Conservation (phyloP, 345 rosid genomes). For the Noccaea bulbosa region DNA sequence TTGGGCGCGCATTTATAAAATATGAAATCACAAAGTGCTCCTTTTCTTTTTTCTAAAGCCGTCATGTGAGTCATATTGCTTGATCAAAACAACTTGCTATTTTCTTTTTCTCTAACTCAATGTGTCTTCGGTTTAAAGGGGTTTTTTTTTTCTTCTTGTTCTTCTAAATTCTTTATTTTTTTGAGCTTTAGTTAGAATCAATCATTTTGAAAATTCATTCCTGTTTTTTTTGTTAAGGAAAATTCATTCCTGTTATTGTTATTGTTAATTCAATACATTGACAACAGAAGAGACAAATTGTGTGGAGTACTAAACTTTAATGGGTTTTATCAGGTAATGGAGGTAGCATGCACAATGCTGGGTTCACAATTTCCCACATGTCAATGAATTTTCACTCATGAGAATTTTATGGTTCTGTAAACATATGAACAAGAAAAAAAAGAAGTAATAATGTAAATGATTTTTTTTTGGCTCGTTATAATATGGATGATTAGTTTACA, state of each 20-base stretch:
- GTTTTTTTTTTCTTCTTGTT: neutral
- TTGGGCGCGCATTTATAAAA: conserved; percentile 42
- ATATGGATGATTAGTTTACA: too few species aligned
- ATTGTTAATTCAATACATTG: neutral
- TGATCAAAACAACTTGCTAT: neutral
- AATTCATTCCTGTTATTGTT: neutral
- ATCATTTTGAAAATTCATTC: neutral
- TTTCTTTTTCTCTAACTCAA: neutral
- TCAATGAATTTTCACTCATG: conserved; percentile 25
- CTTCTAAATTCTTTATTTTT: neutral
- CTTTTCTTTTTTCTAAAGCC: conserved; percentile 8
- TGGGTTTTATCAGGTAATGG: conserved; percentile 38
- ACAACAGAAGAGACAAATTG: neutral
- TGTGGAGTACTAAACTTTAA: neutral
- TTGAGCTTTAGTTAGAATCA: conserved; percentile 1
- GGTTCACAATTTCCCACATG: conserved; percentile 36
- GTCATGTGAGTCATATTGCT: conserved; percentile 14
- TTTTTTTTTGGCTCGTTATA: too few species aligned
- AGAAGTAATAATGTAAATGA: too few species aligned
- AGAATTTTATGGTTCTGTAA: conserved; percentile 29
- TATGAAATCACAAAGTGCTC: conserved; percentile 23
- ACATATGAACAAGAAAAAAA: too few species aligned
- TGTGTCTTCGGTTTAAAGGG: neutral
- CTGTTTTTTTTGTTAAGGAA: too few species aligned
- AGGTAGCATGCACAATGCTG: conserved; percentile 41